Conservation (phyloP, 345 rosid genomes). For the Microthlaspi erraticum region DNA sequence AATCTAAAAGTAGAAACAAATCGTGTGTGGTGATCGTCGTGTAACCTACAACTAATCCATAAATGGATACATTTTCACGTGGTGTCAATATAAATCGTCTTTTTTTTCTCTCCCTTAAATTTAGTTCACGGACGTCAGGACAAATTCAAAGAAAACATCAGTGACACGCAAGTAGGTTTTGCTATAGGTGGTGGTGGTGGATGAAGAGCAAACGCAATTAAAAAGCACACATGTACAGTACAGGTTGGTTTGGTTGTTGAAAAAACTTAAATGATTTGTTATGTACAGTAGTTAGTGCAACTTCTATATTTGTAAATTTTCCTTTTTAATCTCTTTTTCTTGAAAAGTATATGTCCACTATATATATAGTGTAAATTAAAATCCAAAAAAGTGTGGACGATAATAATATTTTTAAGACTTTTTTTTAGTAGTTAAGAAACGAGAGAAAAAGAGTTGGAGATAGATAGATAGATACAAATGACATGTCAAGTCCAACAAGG, state of each 20-base stretch:
- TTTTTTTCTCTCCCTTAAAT: background rate
- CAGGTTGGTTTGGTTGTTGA: slow-evolving; percentile 36
- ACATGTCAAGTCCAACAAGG: slow-evolving; percentile 46
- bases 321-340: background rate
- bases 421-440: background rate
- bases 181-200: slow-evolving; percentile 2
- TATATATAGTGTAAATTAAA: slow-evolving; percentile 10
- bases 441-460: slow-evolving; percentile 12
- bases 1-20: slow-evolving; percentile 20
- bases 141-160: slow-evolving; percentile 21
- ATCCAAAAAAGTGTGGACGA: slow-evolving; percentile 13
- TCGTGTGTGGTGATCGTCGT: slow-evolving; percentile 4
- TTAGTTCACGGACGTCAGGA: slow-evolving; percentile 28
- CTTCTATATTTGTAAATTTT: background rate
- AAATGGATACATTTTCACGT: slow-evolving; percentile 18
- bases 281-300: background rate
- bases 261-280: slow-evolving; percentile 26
- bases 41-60: slow-evolving; percentile 22
- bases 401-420: slow-evolving; percentile 1
- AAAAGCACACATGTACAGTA: background rate
- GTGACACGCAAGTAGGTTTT: slow-evolving; percentile 41
- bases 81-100: background rate
- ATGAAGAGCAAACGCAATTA: slow-evolving; percentile 32
- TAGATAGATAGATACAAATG: slow-evolving; percentile 42
- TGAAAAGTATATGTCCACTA: background rate